These are phyloP conservation scores for Achaetomium macrosporum DNA, from an alignment of 2,329 filamentous ascomycete species.

Conservation along the genomic window DNA sequence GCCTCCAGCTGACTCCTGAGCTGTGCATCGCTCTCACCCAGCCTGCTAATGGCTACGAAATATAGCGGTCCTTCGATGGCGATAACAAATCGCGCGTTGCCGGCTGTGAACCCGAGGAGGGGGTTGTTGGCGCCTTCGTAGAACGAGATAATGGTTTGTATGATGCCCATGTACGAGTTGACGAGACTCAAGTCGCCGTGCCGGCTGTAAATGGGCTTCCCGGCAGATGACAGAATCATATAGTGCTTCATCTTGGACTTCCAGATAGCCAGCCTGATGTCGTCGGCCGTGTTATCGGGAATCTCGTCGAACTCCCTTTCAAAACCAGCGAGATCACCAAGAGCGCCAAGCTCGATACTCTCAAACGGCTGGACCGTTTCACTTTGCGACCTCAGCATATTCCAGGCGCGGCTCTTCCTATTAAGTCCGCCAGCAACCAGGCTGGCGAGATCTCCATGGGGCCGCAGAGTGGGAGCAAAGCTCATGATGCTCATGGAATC, in stretches of 20 bases:
- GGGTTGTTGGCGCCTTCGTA: conserved; percentile 76
- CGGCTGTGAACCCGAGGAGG: conserved; percentile 81
- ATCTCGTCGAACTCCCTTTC: conserved; percentile 72
- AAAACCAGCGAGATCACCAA: conserved; percentile 61
- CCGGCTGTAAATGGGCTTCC: conserved; percentile 94
- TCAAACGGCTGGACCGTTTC: conserved; percentile 58
- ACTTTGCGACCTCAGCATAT: conserved; percentile 57
- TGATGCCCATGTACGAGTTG: conserved; percentile 88
- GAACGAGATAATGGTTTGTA: conserved; percentile 97
- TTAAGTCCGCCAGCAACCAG: conserved; percentile 67
- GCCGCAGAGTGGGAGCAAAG: conserved; percentile 57
- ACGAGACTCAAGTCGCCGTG: conserved; percentile 87
- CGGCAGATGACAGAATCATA: conserved; percentile 89
- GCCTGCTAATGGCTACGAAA: conserved; percentile 84
- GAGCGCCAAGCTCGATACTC: conserved; percentile 36
- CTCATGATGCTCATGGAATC: conserved; percentile 63
- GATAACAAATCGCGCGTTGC: conserved; percentile 77
- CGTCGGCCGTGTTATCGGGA: conserved; percentile 45
- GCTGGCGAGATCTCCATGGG: conserved; percentile 70
- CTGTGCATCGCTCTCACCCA: conserved; percentile 88
- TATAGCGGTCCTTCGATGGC: conserved; percentile 81
- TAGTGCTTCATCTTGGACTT: conserved; percentile 95
- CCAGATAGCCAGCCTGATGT: conserved; percentile 65
- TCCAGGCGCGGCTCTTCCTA: conserved; percentile 62
- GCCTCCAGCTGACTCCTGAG: conserved; percentile 84